Base-by-base conservation (phyloP, 2,329 filamentous ascomycete species). In the Thelonectria blattea region DNA sequence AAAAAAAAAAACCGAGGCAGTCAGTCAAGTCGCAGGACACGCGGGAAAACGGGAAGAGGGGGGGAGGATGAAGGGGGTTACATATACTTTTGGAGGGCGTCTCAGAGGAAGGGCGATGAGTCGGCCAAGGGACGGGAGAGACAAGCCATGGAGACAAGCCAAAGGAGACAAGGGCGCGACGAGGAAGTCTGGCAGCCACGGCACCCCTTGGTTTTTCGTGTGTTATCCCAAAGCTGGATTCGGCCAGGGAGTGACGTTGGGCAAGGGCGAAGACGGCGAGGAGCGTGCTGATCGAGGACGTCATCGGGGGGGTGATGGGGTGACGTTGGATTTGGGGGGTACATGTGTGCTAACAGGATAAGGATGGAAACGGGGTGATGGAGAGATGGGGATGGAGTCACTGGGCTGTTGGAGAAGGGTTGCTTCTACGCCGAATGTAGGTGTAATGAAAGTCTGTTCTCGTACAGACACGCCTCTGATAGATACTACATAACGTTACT, bases 181-280 rank as follows among this genome's bases (percentile, higher is more conserved):
- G n/a, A n/a, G n/a, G n/a, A n/a, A n/a, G 27, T 30, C 27, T 30
- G 27, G 27, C 27, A 30, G 27, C 27, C 27, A 30, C 27, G 27
- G 27, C 27, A 30, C 27, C 27, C 27, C 9, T 30, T n/a, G n/a
- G 27, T 7, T 24, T 24, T 24, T 30, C 27, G 27, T 7, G 27
- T 30, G 27, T 30, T 30, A 30, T 30, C 27, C 27, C 27, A 60
- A 58, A 53, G 52, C 54, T 55, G 55, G 58, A 54, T 56, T 58
- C 54, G 57, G 64, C 45, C 52, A 54, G 66, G 62, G 55, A 68
- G 73, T 75, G 74, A 75, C 74, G 74, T 75, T 75, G 67, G 65
- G 65, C 66, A 64, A 67, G 69, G 64, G 68, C 65, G 65, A 65
- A 58, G 32, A 56, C 34, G 50, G 52, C 46, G 68, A 63, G 63